Percentiles rank a stretch among this genome's conserved stretches.
Evolutionary conservation across 1,139 yeast genomes (phyloP).

Genomic region (Sugiyamaella grinbergsii): DNA sequence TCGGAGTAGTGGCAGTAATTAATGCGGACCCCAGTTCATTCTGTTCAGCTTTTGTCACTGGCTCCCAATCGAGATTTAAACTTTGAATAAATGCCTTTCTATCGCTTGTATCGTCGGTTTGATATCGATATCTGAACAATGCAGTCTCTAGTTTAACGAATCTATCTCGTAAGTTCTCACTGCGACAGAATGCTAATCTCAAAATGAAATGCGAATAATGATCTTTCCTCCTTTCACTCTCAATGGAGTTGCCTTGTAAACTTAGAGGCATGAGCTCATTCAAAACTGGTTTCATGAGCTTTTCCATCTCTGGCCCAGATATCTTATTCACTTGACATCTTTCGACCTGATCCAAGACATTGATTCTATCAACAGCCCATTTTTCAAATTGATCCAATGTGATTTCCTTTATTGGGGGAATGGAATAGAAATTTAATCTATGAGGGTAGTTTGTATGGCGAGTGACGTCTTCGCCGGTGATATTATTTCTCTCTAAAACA

Average conservation of each 20-base stretch:
- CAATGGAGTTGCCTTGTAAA: slow-evolving; percentile 28
- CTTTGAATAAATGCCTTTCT: slow-evolving; percentile 66
- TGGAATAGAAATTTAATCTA: slow-evolving; percentile 66
- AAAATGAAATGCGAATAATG: slow-evolving; percentile 89
- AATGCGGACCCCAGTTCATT: slow-evolving; percentile 52
- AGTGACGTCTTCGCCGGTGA: slow-evolving; percentile 43
- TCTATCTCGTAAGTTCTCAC: slow-evolving; percentile 76
- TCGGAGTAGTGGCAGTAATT: slow-evolving; percentile 30
- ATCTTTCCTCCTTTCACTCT: slow-evolving; percentile 74
- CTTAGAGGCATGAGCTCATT: slow-evolving; percentile 66
- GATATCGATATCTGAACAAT: slow-evolving; percentile 73
- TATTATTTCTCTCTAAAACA: slow-evolving; percentile 73
- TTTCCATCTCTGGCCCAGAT: slow-evolving; percentile 63
- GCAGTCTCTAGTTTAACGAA: slow-evolving; percentile 75
- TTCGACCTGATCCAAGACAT: slow-evolving; percentile 82
- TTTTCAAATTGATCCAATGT: slow-evolving; percentile 88
- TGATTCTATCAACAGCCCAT: slow-evolving; percentile 93
- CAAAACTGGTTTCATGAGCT: slow-evolving; percentile 64
- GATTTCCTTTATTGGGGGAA: slow-evolving; percentile 81
- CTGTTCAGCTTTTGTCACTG: slow-evolving; percentile 66
- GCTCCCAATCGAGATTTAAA: slow-evolving; percentile 63
- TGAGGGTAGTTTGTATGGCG: slow-evolving; percentile 47
- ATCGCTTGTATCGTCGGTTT: slow-evolving; percentile 64
- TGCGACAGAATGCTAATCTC: slow-evolving; percentile 84
- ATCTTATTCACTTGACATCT: slow-evolving; percentile 69